These are phyloP conservation scores for Debaryomyces singareniensis DNA, from an alignment of 1,139 yeast genomes.

Conservation along the genomic window DNA sequence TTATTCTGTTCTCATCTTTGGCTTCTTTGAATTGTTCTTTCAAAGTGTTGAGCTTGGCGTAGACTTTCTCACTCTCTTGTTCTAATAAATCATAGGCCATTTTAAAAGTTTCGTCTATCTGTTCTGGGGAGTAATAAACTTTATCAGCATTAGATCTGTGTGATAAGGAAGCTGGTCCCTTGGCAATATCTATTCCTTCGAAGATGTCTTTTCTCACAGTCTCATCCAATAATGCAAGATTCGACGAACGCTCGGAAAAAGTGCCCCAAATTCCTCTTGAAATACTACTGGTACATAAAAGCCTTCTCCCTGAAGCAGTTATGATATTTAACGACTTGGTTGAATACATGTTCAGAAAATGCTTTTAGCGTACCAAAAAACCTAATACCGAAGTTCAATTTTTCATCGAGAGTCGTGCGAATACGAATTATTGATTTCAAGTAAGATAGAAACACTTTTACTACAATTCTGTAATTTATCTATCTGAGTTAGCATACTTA, in stretches of 20 bases:
- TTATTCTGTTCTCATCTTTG: slow-evolving; percentile 5
- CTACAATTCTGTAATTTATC: no score
- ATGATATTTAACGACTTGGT: not conserved
- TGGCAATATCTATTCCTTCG: slow-evolving; percentile 22
- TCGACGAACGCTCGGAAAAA: slow-evolving; percentile 33
- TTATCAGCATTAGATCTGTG: slow-evolving; percentile 12
- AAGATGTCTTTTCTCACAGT: slow-evolving; percentile 27
- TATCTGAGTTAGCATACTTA: no score
- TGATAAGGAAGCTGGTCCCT: slow-evolving; percentile 26
- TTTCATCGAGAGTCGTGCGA: no score
- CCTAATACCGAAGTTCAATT: no score
- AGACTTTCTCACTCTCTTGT: slow-evolving; percentile 25
- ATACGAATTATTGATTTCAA: no score
- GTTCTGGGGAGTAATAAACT: slow-evolving; percentile 59
- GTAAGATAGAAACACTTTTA: no score
- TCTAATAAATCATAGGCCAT: slow-evolving; percentile 59
- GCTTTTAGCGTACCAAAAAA: no score
- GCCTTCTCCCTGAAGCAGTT: not conserved
- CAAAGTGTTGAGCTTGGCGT: slow-evolving; percentile 14
- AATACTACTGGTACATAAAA: slow-evolving; percentile 1
- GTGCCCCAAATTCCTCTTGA: slow-evolving; percentile 42
- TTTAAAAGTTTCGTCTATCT: slow-evolving; percentile 67
- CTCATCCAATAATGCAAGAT: slow-evolving; percentile 28
- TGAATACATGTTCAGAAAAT: not conserved
- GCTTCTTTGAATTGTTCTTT: slow-evolving; percentile 6